Evolutionary conservation across 2,329 filamentous ascomycete species (phyloP).

Genomic region (Sarocladium strictum): DNA sequence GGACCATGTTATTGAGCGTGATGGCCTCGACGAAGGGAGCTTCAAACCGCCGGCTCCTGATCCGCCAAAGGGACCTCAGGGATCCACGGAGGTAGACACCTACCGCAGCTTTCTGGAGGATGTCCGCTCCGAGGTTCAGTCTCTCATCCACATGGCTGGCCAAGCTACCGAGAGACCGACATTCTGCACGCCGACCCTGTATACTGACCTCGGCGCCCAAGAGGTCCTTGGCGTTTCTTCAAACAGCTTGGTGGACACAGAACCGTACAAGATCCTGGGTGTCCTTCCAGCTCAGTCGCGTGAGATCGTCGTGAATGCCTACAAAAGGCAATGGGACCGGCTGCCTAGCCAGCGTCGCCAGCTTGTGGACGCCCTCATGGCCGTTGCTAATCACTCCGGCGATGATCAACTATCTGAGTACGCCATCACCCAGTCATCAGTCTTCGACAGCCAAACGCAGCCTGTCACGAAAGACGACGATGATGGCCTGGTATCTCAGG

Average conservation of each 20-base stretch:
- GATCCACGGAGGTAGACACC: slow-evolving; percentile 32
- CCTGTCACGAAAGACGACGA: slow-evolving; percentile 18
- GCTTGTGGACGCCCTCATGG: slow-evolving; percentile 27
- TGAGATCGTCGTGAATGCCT: slow-evolving; percentile 31
- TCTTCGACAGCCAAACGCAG: slow-evolving; percentile 29
- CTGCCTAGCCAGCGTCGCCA: slow-evolving; percentile 22
- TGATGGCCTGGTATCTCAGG: slow-evolving; percentile 24
- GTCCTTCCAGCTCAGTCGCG: slow-evolving; percentile 29
- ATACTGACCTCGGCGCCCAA: slow-evolving; percentile 23
- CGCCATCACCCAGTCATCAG: slow-evolving; percentile 31
- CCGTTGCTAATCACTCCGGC: slow-evolving; percentile 27
- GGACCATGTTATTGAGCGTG: slow-evolving; percentile 26
- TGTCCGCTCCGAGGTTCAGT: slow-evolving; percentile 42
- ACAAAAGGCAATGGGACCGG: slow-evolving; percentile 34
- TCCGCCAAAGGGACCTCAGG: slow-evolving; percentile 25
- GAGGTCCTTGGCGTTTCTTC: slow-evolving; percentile 22
- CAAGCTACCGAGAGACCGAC: slow-evolving; percentile 22
- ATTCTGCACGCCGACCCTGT: slow-evolving; percentile 25
- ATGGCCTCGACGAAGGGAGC: slow-evolving; percentile 32
- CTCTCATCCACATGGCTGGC: slow-evolving; percentile 29
- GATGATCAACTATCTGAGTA: slow-evolving; percentile 30
- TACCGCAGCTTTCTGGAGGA: slow-evolving; percentile 44
- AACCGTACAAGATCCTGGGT: slow-evolving; percentile 30
- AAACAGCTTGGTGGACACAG: slow-evolving; percentile 23
- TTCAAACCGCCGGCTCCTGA: slow-evolving; percentile 28